Conservation (phyloP, 2,329 filamentous ascomycete species). For the Verruconis gallopava region DNA sequence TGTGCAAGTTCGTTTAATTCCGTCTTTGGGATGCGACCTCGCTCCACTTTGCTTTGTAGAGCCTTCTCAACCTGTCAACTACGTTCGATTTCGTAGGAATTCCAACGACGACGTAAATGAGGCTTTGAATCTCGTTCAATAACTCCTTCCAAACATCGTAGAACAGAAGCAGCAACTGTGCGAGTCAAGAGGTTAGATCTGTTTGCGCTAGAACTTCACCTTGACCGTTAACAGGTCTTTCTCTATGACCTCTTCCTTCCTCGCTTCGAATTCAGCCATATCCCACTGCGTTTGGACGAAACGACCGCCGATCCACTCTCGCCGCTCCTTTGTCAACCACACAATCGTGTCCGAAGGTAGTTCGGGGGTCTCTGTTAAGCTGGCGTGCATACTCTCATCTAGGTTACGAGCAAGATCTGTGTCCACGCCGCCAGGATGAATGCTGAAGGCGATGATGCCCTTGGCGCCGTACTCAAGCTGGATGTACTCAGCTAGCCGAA, state of each 20-base stretch:
- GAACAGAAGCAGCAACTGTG: too few relatives aligned
- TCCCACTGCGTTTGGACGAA: slow-evolving; percentile 5
- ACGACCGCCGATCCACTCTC: slow-evolving; percentile 3
- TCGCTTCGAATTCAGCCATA: slow-evolving; percentile 5
- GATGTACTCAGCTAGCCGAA: slow-evolving; percentile 38
- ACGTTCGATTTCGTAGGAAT: too few relatives aligned
- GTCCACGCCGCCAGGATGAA: slow-evolving; percentile 19
- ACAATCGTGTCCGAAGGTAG: slow-evolving; percentile 1
- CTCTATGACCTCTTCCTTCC: slow-evolving; percentile 5
- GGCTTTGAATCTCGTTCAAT: too few relatives aligned
- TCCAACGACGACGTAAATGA: too few relatives aligned
- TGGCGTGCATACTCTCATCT: neutral
- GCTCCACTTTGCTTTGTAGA: too few relatives aligned
- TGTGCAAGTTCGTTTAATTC: too few relatives aligned
- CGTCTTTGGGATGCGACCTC: too few relatives aligned
- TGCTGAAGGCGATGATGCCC: slow-evolving; percentile 15
- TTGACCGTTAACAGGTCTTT: neutral
- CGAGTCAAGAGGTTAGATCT: too few relatives aligned
- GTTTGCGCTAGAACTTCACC: too few relatives aligned
- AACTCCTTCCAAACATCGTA: too few relatives aligned
- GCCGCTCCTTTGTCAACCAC: slow-evolving; percentile 1
- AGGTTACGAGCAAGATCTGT: slow-evolving; percentile 12
- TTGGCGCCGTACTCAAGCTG: slow-evolving; percentile 25
- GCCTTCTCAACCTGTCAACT: too few relatives aligned
- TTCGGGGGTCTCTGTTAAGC: slow-evolving; percentile 1